Base-by-base conservation (phyloP, 257 asterid genomes). In the Solanum okadae region DNA sequence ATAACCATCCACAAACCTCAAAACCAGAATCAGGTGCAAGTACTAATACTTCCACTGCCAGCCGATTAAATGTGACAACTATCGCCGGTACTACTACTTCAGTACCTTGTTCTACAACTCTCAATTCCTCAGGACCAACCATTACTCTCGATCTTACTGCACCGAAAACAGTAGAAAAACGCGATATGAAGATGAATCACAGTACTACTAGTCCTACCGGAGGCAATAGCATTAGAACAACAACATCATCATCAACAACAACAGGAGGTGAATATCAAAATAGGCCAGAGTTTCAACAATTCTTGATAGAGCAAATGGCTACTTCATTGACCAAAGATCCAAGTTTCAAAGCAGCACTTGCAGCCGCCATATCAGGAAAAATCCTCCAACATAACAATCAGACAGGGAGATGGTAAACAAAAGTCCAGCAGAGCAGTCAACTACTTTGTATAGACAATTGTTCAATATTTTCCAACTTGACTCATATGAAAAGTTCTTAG, bases 361-460 rank as follows among this genome's bases (percentile, higher is more conserved):
- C 99, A n/a, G 98, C 99, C 35, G 99, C 99, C 82, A 95, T 96
- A 81, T 93, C 98, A 4, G 98, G 99, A 89, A 94, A 95, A 88
- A 84, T 95, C 52, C 92, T 95, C 88, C 96, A 95, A 37, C 91
- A 87, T 90, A 91, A 70, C 3, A 70, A 65, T 70, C 86, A 82
- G 18, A 82, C 71, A 49, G 15, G 86, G 16, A 29, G 70, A 49
- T 82, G 86, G 86, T 82, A 82, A 82, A 49, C 27, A 18, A 18
- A 49, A 82, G 86, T 18, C 71, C 42, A 27, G 86, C 1, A 49
- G 70, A 49, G 29, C 70, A 82, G 71, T 82, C 86, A 82, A 49
- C 38, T 49, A 8, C 42, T 49, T 20, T 79, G 9, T 44, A 79
- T 79, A 82, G 86, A 81, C 70, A 82, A 82, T 82, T 82, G 86